Percentiles rank a stretch among this genome's conserved stretches.
phyloP scores from a whole-genome alignment of 345 rosid genomes.

The Hibiscus trionum region DNA sequence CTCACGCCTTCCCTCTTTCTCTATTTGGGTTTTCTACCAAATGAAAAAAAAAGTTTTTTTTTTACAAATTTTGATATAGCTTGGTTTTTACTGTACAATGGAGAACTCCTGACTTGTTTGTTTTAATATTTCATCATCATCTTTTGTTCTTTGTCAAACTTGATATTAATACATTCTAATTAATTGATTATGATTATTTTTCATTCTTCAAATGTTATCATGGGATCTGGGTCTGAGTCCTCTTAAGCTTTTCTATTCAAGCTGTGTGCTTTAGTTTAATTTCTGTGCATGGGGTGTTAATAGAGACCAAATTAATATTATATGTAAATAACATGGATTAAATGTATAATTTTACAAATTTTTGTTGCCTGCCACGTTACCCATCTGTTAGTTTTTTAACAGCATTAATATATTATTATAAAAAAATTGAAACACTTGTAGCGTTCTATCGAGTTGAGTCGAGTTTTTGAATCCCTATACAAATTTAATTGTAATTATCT shows the following conservation, averaged over 20 bases:
- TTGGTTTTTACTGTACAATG: not conserved
- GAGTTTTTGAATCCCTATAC: no score
- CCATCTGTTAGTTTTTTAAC: no score
- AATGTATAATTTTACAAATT: no score
- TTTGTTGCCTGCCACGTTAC: no score
- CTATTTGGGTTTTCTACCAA: not conserved
- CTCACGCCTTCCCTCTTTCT: not conserved
- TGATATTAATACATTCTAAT: not conserved
- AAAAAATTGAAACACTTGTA: no score
- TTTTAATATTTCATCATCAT: not conserved
- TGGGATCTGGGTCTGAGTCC: not conserved
- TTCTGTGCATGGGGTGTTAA: no score
- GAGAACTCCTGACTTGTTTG: not conserved
- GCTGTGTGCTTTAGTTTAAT: not conserved
- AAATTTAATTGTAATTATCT: no score
- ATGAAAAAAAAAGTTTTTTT: not conserved
- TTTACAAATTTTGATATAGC: not conserved
- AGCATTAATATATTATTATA: no score
- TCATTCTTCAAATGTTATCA: not conserved
- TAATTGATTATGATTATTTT: not conserved
- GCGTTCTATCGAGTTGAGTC: no score
- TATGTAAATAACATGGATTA: no score
- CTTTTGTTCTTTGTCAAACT: not conserved
- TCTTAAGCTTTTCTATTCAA: not conserved
- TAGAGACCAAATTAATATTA: no score